phyloP scores from a whole-genome alignment of 2,329 filamentous ascomycete species.

The Fusarium sp. region DNA sequence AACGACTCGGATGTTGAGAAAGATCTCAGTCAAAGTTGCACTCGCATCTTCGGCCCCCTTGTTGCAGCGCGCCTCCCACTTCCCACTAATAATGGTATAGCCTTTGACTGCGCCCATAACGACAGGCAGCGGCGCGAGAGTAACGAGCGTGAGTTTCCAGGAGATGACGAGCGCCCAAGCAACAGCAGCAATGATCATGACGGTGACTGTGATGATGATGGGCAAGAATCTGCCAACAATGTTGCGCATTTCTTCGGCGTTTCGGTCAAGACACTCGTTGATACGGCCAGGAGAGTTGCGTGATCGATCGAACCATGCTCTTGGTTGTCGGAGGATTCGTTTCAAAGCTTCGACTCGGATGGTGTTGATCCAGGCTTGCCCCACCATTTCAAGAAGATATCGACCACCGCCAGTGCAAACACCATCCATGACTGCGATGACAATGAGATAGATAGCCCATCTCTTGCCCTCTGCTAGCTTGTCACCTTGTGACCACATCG shows the following conservation, averaged over 20 bases:
- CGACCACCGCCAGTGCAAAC: constrained; percentile 73
- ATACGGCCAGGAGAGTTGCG: constrained; percentile 73
- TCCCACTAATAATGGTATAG: constrained; percentile 73
- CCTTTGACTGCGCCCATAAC: constrained; percentile 73
- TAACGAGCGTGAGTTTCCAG: constrained; percentile 85
- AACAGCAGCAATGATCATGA: constrained; percentile 77
- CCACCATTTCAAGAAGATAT: constrained; percentile 77
- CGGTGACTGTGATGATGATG: constrained; percentile 71
- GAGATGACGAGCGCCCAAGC: constrained; percentile 79
- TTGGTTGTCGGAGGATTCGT: constrained; percentile 79
- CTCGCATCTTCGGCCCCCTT: constrained; percentile 69
- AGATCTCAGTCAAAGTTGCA: constrained; percentile 74
- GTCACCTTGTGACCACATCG: constrained; percentile 70
- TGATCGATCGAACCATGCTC: constrained; percentile 79
- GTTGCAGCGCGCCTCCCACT: constrained; percentile 79
- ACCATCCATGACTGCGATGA: constrained; percentile 75
- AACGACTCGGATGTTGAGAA: constrained; percentile 83
- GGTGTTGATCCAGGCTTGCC: constrained; percentile 80
- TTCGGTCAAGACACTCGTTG: constrained; percentile 79
- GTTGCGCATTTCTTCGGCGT: constrained; percentile 88
- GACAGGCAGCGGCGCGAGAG: constrained; percentile 74
- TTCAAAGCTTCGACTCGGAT: constrained; percentile 76
- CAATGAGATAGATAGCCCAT: constrained; percentile 79
- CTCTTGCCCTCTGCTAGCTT: constrained; percentile 63
- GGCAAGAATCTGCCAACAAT: constrained; percentile 83